Evolutionary conservation across 2,329 filamentous ascomycete genomes (phyloP).

Genomic region (Aspergillus tubingensis): DNA sequence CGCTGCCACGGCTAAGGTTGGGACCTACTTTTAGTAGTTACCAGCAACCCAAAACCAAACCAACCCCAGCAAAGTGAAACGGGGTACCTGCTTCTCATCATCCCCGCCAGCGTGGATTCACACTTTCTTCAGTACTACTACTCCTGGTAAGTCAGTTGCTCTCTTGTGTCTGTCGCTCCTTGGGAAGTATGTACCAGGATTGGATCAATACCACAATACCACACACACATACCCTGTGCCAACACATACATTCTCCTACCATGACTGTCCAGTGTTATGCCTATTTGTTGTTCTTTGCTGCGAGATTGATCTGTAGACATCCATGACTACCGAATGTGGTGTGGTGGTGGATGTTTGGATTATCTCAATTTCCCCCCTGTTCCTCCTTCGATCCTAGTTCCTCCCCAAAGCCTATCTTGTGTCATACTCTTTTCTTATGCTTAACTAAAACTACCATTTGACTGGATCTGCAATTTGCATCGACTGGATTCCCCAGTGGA

Average conservation of each 20-base stretch:
- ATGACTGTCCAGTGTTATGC: no score
- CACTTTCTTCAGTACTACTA: slow-evolving; percentile 12
- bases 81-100: slow-evolving; percentile 27
- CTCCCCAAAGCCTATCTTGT: neutral
- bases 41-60: slow-evolving; percentile 14
- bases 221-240: no score
- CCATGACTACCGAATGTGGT: neutral
- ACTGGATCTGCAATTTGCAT: no score
- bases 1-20: slow-evolving; percentile 18
- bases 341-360: neutral
- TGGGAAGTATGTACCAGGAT: no score
- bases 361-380: neutral
- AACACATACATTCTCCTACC: no score
- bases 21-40: slow-evolving; percentile 12
- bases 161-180: neutral
- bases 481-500: neutral
- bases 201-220: no score
- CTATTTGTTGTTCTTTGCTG: no score
- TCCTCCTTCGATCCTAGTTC: neutral
- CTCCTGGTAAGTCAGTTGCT: slow-evolving; percentile 9
- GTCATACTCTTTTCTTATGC: neutral
- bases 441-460: neutral
- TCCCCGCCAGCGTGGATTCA: slow-evolving; percentile 15
- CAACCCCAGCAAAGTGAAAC: slow-evolving; percentile 21
- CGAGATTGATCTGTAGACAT: neutral